These are phyloP conservation scores for Lentinula detonsa DNA, from an alignment of 768 basidiomycete species.

Conservation along the genomic window DNA sequence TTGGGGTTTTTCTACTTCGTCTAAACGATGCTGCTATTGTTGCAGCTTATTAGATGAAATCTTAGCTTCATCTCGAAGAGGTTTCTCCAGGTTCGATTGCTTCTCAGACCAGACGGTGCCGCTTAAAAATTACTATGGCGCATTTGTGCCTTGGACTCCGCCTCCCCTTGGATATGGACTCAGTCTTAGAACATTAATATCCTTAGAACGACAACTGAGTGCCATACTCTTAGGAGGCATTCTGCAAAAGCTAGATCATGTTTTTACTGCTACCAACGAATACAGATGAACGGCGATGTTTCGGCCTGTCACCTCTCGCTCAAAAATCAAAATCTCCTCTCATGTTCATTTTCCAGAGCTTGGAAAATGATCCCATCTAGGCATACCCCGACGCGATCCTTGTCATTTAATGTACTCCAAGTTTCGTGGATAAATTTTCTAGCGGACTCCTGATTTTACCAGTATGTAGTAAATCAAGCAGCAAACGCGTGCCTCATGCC, in stretches of 20 bases:
- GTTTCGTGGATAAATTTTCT: too few species aligned
- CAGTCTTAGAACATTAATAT: not conserved
- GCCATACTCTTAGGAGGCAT: not conserved
- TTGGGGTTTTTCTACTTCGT: not conserved
- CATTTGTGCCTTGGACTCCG: slow-evolving; percentile 3
- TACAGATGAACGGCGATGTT: not conserved
- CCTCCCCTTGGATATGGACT: slow-evolving; percentile 4
- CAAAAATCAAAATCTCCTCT: not conserved
- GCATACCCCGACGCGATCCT: too few species aligned
- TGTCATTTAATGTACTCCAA: too few species aligned
- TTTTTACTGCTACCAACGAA: not conserved
- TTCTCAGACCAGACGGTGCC: not conserved
- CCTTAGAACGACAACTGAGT: not conserved
- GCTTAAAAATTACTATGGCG: not conserved
- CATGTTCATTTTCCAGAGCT: too few species aligned
- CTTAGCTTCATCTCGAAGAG: not conserved
- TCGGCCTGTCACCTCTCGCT: not conserved
- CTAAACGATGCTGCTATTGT: slow-evolving; percentile 3
- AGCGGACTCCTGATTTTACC: too few species aligned
- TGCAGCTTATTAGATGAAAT: not conserved
- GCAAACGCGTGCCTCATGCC: too few species aligned
- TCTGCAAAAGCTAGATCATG: not conserved
- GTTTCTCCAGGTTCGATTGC: not conserved
- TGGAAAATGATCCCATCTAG: too few species aligned
- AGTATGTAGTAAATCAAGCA: too few species aligned